A percentile compares a stretch with the other conserved stretches of the same genome.
These are phyloP conservation scores for Sporothrix euskadiensis DNA, from an alignment of 2,329 filamentous ascomycete species.

Conservation along the genomic window DNA sequence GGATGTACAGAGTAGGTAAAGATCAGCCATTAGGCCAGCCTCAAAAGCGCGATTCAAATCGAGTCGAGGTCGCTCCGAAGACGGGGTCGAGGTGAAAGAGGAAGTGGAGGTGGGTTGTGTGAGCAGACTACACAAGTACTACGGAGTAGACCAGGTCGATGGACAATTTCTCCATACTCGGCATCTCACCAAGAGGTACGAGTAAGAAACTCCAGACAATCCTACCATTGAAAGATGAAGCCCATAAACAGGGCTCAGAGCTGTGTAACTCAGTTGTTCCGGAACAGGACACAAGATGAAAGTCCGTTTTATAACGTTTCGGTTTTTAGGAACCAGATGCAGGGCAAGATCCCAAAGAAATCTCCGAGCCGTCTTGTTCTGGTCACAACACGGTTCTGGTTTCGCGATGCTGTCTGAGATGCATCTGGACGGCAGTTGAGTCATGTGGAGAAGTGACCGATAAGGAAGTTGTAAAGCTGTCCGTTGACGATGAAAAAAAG, in stretches of 20 bases:
- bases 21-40: background rate
- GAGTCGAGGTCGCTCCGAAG: conserved; percentile 1
- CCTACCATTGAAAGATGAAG: background rate
- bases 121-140: background rate
- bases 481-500: background rate
- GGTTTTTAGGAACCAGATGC: background rate
- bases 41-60: background rate
- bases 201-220: background rate
- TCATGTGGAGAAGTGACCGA: background rate
- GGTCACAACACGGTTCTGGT: background rate
- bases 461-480: background rate
- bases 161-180: background rate
- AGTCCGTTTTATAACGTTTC: background rate
- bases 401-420: background rate
- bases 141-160: background rate
- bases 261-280: background rate
- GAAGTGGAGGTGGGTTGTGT: background rate
- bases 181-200: background rate
- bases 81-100: background rate
- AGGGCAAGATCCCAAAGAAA: background rate
- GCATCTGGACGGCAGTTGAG: background rate
- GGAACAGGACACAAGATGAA: background rate
- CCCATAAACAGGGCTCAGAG: background rate
- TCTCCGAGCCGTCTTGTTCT: background rate
- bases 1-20: background rate